Evolutionary conservation across 2,329 filamentous ascomycete species (phyloP).

Genomic region (Aspergillus sp.): DNA sequence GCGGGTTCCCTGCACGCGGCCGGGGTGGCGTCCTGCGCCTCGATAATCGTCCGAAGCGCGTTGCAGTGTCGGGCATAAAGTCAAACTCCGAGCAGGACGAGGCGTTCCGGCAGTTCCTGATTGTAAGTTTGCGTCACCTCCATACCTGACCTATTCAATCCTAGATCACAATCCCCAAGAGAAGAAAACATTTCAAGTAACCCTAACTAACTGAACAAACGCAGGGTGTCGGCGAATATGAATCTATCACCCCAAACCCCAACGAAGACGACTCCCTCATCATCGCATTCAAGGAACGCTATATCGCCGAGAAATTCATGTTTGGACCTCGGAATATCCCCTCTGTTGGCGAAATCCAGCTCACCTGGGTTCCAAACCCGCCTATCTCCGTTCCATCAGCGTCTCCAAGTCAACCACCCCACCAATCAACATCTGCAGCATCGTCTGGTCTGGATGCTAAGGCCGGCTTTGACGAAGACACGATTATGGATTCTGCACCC

Average conservation of each 20-base stretch:
- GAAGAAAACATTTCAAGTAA: neutral
- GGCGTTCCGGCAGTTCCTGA: constrained; percentile 56
- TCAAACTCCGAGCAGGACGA: constrained; percentile 54
- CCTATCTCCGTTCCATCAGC: constrained; percentile 21
- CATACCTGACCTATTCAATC: neutral
- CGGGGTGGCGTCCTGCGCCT: constrained; percentile 55
- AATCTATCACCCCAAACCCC: constrained; percentile 44
- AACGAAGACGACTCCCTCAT: constrained; percentile 41
- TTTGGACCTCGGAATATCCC: constrained; percentile 49
- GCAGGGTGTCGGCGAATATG: constrained; percentile 48
- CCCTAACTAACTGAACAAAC: constrained; percentile 11
- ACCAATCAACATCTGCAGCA: neutral
- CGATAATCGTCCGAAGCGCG: constrained; percentile 58
- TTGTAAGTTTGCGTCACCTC: constrained; percentile 36
- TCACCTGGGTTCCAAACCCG: constrained; percentile 53
- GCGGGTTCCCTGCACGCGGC: constrained; percentile 32
- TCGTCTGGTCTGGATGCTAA: constrained; percentile 22
- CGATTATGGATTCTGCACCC: constrained; percentile 29
- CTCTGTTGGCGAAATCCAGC: constrained; percentile 53
- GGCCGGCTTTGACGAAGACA: constrained; percentile 27
- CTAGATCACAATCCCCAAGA: neutral
- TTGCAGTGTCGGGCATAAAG: constrained; percentile 52
- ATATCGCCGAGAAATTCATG: constrained; percentile 57
- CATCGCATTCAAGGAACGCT: constrained; percentile 49
- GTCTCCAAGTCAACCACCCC: neutral